Base-by-base conservation (phyloP, 768 basidiomycete species). In the Podaxis sp. region DNA sequence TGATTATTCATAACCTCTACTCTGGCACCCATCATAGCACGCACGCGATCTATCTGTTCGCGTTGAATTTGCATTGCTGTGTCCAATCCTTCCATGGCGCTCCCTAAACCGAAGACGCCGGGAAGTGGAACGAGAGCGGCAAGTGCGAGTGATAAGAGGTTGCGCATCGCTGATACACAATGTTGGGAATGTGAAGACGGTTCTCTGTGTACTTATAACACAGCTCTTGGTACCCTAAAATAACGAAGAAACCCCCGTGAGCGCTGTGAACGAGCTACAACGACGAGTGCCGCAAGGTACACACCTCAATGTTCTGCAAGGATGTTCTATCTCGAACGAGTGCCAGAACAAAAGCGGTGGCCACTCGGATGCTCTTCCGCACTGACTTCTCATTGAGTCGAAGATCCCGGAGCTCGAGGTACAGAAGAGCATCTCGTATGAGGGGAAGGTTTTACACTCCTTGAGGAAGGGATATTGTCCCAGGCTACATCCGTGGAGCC, bases 61-160 rank as follows among this genome's bases (percentile, higher is more conserved):
- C 74, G 76, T 65, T 83, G 81, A n/a, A 82, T 79, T 8, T 73
- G 70, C 70, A 78, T 77, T 2, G 80, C 71, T 52, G 79, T 74
- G 38, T 80, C 74, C 70, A 83, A 72, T 33, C 76, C 79, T 55
- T 73, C 69, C 66, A 75, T 73, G 19, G 77, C 72, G 6, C 73
- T 68, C 17, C 74, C 75, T 36, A 72, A 51, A 36, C 54, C 48
- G 36, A 63, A 44, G 54, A 33, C 54, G 69, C 66, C 63, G 13
- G 59, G 61, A 15, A 73, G 38, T 44, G 57, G 64, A 15, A 63
- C 59, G 48, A 67, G 55, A 15, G 72, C 28, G 9, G 66, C 51
- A 39, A 73, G 53, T n/a, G 69, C 22, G 17, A 59, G 56, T 57
- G 63, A 56, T 51, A 73, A 51, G 40, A 61, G 57, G 54, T 62